Base-by-base conservation (phyloP, 75 land plant genomes). In the Cryptomeria japonica region DNA sequence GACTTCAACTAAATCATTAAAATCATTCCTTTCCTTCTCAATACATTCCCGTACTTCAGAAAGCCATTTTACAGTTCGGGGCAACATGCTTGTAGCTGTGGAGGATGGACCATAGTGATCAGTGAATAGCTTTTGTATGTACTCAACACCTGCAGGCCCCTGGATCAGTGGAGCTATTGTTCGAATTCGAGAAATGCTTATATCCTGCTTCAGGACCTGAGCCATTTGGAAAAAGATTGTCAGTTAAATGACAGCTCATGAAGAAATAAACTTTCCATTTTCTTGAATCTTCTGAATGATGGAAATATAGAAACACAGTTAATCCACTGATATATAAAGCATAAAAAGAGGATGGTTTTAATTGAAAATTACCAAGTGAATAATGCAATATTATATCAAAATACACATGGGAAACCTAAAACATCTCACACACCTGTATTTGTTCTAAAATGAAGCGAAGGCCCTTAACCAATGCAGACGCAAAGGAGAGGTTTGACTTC, bases 391-490 rank as follows among this genome's bases (percentile, higher is more conserved):
- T 34, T 75, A 75, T 13, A 34, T 3, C 13, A 34, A 75, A 34
- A 32, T 75, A 32, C 28, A 64, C 28, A 6, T 64, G 31, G 70
- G 84, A 31, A n/a, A 19, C 18, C 84, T 16, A 83, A 83, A 76
- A 83, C 16, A 82, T 75, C n/a, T 55, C 83, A 39, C 72, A 49
- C 44, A 97, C 99, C 97, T 94, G 98, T 80, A 96, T 91, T 87
- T 95, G 93, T 80, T 94, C 95, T n/a, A 96, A 89, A 77, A 96
- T 93, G 89, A 95, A 98, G 16, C 95, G 98, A 41, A 98, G 89
- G 56, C 97, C 99, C 91, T 92, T 93, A 32, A 98, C 91, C 56
- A 93, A 39, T 41, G 93, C 78, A 82, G 44, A 72, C 44, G 86
- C 89, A 87, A 92, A 92, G 38, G 92, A 87, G 14, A 80, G 78